Evolutionary conservation across 108 stramenopile species (phyloP).

Genomic region (Nitzschia sp.): DNA sequence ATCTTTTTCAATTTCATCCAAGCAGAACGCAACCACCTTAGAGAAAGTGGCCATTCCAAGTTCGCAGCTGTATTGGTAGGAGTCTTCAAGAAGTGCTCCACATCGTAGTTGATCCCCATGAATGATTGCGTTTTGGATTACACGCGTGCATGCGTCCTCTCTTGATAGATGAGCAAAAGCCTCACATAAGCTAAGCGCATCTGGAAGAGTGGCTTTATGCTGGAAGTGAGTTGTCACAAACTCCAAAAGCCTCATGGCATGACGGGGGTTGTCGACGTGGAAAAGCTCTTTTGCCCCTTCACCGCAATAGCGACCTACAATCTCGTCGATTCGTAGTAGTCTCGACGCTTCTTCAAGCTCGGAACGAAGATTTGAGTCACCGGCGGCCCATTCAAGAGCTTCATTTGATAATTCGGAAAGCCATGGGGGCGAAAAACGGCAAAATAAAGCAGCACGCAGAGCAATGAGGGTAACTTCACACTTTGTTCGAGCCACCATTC

Average conservation of each 20-base stretch:
- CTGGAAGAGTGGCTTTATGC: conserved; percentile 44
- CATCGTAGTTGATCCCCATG: conserved; percentile 19
- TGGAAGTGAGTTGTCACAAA: conserved; percentile 64
- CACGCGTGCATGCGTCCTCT: conserved; percentile 49
- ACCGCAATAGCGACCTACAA: conserved; percentile 80
- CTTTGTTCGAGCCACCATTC: conserved; percentile 43
- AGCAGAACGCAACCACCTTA: conserved; percentile 28
- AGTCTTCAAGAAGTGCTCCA: conserved; percentile 16
- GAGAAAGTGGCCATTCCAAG: conserved; percentile 29
- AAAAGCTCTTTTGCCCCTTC: conserved; percentile 76
- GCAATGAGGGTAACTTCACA: conserved; percentile 64
- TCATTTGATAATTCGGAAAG: conserved; percentile 57
- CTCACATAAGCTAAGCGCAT: conserved; percentile 64
- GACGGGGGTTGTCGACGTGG: conserved; percentile 72
- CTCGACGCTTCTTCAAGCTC: conserved; percentile 79
- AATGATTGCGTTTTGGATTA: conserved; percentile 56
- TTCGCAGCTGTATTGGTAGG: conserved; percentile 15
- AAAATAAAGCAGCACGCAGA: conserved; percentile 69
- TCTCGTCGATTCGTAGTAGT: conserved; percentile 63
- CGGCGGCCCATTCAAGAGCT: conserved; percentile 66
- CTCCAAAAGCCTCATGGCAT: conserved; percentile 61
- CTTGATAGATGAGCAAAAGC: conserved; percentile 71
- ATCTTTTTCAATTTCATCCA: conserved; percentile 32
- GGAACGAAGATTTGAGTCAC: conserved; percentile 56
- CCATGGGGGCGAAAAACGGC: conserved; percentile 58